Evolutionary conservation across 805 yeast species (phyloP), one percentile per base, ranked within the genome.

Genomic region (Metschnikowia gelsemii): DNA sequence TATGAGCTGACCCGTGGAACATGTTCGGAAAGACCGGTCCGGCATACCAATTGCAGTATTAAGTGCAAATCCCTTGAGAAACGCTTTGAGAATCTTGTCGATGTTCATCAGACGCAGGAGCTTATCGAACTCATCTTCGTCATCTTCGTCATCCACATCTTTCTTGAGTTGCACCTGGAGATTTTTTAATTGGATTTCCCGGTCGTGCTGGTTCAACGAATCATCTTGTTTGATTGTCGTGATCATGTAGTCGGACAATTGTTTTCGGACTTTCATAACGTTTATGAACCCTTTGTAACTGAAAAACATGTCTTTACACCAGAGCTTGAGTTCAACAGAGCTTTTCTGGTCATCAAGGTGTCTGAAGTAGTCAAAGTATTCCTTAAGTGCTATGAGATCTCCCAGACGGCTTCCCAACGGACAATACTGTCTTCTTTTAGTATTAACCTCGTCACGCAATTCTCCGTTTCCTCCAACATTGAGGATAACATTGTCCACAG

Each of bases 21-120:
- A 83, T 0, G 98, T 89, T 57, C 95, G 73, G 66, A 83, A 93
- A 3, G 96, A 84, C 56, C 97, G 75, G 61, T 93, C 98, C 0
- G 98, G 96, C 80, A 87, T 79, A 8, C 96, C 96, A 14, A 93
- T 78, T 0, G 99, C 99, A 0, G 96, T 82, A 61, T 91, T 90
- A 35, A 83, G 75, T n/a, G 87, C 75, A 54, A 75, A 91, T 0
- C 99, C 99, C 27, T 73, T 71, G 28, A 93, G 65, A 62, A 93
- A 93, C 19, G 95, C 78, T 59, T 87, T 86, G 41, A 91, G 66
- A 7, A 91, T 72, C 2, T 67, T 55, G 13, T 82, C 74, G 23
- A 78, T 72, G 49, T 82, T 82, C 30, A 79, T 45, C 30, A 74
- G 48, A 13, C 63, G 43, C 32, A 36, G 42, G 3, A 32, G 34